These are phyloP conservation scores for Ciborinia camelliae DNA, from an alignment of 2,329 filamentous ascomycete genomes.

Conservation along the genomic window DNA sequence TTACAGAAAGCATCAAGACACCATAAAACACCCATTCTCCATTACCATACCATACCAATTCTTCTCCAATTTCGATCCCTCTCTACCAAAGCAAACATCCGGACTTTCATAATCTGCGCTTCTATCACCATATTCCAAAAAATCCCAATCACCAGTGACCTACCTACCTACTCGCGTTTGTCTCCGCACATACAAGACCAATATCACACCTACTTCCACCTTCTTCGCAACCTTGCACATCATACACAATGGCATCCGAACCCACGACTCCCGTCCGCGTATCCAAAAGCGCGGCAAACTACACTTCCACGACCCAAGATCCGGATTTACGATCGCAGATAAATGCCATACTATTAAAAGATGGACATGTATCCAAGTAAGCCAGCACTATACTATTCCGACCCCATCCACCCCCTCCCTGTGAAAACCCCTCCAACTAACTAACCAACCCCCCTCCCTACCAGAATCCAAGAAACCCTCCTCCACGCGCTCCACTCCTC, in stretches of 20 bases:
- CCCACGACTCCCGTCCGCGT: slow-evolving; percentile 56
- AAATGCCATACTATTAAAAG: slow-evolving; percentile 55
- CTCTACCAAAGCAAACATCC: background rate
- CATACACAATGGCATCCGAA: slow-evolving; percentile 29
- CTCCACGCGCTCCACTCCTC: slow-evolving; percentile 60
- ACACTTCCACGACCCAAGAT: slow-evolving; percentile 59
- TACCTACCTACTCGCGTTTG: background rate
- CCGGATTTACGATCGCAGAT: slow-evolving; percentile 60
- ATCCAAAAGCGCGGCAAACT: slow-evolving; percentile 51
- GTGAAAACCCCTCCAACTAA: background rate
- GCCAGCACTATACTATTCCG: too few relatives aligned
- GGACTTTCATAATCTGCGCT: background rate
- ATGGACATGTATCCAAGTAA: slow-evolving; percentile 59
- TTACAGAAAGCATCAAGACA: background rate
- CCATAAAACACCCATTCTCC: background rate
- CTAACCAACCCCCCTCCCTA: slow-evolving; percentile 17
- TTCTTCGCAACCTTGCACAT: background rate
- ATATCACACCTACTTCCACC: background rate
- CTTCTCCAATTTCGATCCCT: background rate
- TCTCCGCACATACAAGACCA: background rate
- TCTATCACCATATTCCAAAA: background rate
- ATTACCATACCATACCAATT: background rate
- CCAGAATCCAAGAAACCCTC: slow-evolving; percentile 61
- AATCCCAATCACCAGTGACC: too few relatives aligned
- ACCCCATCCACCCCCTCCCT: too few relatives aligned